Evolutionary conservation across 176 grass and related monocot species (phyloP).

Genomic region (Avena eriantha): DNA sequence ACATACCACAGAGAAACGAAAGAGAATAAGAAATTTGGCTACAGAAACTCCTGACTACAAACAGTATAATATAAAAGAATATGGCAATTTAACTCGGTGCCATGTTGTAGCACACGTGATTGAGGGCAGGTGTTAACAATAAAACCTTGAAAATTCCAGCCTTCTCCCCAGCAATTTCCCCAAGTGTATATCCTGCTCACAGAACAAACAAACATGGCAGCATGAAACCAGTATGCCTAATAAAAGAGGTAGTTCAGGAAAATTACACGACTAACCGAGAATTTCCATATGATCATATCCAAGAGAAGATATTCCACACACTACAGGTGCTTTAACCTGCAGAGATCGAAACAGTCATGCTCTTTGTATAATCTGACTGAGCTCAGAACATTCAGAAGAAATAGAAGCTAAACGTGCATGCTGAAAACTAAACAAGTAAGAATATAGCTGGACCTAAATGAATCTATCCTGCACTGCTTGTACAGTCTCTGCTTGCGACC

Average conservation of each 20-base stretch:
- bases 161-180: slow-evolving; percentile 94
- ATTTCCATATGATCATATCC: slow-evolving; percentile 99
- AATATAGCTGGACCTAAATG: neutral
- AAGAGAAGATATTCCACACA: slow-evolving; percentile 90
- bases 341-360: slow-evolving; percentile 19
- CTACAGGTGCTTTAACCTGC: slow-evolving; percentile 79
- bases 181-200: slow-evolving; percentile 83
- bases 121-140: slow-evolving; percentile 13
- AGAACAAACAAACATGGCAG: slow-evolving; percentile 19
- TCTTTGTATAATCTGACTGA: slow-evolving; percentile 24
- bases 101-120: slow-evolving; percentile 10
- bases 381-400: neutral
- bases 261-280: slow-evolving; percentile 81
- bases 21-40: neutral
- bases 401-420: slow-evolving; percentile 2
- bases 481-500: neutral
- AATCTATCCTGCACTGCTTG: slow-evolving; percentile 1
- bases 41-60: neutral
- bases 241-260: slow-evolving; percentile 7
- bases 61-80: neutral
- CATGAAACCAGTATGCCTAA: slow-evolving; percentile 13
- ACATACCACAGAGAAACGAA: slow-evolving; percentile 9
- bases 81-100: neutral
- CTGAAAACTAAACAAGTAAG: neutral
- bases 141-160: slow-evolving; percentile 96